Conservation (phyloP, 805 yeast genomes). For the Vanderwaltozyma tropicalis region DNA sequence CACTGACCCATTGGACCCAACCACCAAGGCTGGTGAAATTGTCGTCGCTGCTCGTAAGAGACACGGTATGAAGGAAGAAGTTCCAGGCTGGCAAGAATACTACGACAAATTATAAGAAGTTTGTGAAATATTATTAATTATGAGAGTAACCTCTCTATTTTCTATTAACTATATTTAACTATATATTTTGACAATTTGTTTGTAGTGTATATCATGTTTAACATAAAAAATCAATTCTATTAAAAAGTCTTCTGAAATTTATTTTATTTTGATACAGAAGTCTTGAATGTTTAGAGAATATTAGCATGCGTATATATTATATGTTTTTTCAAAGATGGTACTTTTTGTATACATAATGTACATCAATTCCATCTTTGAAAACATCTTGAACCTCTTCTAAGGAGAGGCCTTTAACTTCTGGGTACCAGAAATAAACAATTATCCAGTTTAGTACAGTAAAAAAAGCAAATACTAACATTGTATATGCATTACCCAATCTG, state of each 20-base stretch:
- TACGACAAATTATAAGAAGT: constrained; percentile 71
- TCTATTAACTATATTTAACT: neutral
- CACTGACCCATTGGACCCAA: constrained; percentile 87
- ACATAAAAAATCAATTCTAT: constrained; percentile 1
- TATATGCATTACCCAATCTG: constrained; percentile 22
- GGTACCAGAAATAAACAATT: constrained; percentile 32
- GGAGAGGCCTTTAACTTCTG: constrained; percentile 37
- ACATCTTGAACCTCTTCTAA: constrained; percentile 34
- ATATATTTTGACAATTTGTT: constrained; percentile 8
- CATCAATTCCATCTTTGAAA: constrained; percentile 33
- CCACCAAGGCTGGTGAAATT: constrained; percentile 55
- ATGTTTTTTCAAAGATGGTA: constrained; percentile 18
- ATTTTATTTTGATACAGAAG: no score
- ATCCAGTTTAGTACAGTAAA: constrained; percentile 31
- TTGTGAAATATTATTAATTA: no score
- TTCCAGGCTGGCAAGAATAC: constrained; percentile 98
- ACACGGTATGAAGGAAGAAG: constrained; percentile 90
- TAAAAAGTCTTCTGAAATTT: no score
- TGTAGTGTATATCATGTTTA: constrained; percentile 7
- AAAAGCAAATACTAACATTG: constrained; percentile 29
- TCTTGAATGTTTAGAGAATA: no score
- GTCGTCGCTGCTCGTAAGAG: constrained; percentile 72
- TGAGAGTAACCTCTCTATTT: neutral
- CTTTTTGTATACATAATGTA: constrained; percentile 27
- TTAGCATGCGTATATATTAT: no score